Percentiles rank a stretch among this genome's conserved stretches.
These are phyloP conservation scores for Wickerhamomyces bisporus DNA, from an alignment of 805 yeast genomes.

Conservation along the genomic window DNA sequence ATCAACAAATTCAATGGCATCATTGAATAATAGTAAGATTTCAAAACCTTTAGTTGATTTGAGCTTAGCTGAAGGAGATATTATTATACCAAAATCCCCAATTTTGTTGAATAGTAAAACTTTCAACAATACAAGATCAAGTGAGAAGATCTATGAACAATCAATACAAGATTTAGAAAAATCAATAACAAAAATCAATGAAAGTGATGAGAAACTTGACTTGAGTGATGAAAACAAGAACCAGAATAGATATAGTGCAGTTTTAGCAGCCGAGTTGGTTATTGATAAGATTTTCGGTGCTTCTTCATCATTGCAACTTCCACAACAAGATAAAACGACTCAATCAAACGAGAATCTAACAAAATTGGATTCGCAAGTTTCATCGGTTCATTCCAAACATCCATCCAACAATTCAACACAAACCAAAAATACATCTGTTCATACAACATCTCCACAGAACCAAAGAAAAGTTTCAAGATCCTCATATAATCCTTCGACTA, in stretches of 20 bases:
- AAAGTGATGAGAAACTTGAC: conserved; percentile 10
- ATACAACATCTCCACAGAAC: conserved; percentile 2
- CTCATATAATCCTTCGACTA: too few relatives aligned
- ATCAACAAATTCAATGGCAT: conserved; percentile 35
- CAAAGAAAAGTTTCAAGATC: conserved; percentile 8
- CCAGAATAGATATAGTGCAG: conserved; percentile 24
- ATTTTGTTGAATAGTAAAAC: conserved; percentile 7
- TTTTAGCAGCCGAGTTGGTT: conserved; percentile 24
- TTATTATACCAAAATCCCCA: conserved; percentile 29
- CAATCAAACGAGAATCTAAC: conserved; percentile 3
- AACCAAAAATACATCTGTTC: conserved; percentile 12
- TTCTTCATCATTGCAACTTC: not conserved
- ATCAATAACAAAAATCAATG: conserved; percentile 7
- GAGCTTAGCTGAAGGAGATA: conserved; percentile 31
- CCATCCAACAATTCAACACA: conserved; percentile 7
- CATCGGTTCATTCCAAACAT: conserved; percentile 14
- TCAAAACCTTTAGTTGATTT: conserved; percentile 32
- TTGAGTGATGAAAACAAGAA: conserved; percentile 7
- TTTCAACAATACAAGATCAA: not conserved
- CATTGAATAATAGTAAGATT: conserved; percentile 26
- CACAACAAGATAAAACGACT: too few relatives aligned
- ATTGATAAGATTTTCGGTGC: conserved; percentile 25
- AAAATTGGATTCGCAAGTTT: conserved; percentile 4
- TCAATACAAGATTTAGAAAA: conserved; percentile 8
- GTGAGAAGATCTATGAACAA: conserved; percentile 19